Base-by-base conservation (phyloP, 805 yeast species). In the Maudiozyma pseudohumilis region DNA sequence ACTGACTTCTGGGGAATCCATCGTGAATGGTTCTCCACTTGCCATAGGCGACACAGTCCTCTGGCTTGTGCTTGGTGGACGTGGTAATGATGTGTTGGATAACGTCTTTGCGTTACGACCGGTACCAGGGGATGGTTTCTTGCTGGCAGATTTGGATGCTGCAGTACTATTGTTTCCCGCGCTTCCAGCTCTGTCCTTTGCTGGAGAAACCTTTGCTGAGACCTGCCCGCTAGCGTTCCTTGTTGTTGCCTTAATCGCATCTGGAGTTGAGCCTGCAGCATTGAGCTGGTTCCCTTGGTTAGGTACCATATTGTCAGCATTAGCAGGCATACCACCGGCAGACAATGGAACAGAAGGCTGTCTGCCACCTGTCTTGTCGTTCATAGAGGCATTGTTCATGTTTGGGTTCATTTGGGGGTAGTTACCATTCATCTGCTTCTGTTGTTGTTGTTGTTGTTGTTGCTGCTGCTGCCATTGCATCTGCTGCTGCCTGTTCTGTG, bases 401-500 rank as follows among this genome's bases (percentile, higher is more conserved):
- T 21, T 31, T n/a, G n/a, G 10, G 12, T 31, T 31, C 34, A 31
- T 31, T 18, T 31, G 32, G 18, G 32, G 23, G 6, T 15, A n/a
- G 20, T 29, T 29, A 8, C 11, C n/a, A 22, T 24, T 15, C 15
- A 15, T 19, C 16, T 30, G 28, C 15, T 15, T 29, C 15, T 29
- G 18, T 17, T 22, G 8, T 15, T 25, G 35, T 4, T 21, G 35
- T 5, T 19, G 24, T 21, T 38, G 40, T 12, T 41, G 38, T 30
- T 39, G 40, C 28, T 47, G 46, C 34, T 47, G 53, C 27, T 44
- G 50, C 37, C 49, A 54, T 34, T 52, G 57, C 34, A 50, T 54
- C 30, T 48, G 46, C 36, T 48, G 49, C 32, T 52, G 56, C 49
- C 50, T 47, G 30, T 50, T 55, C 31, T 52, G 56, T 15, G 17